Evolutionary conservation across 768 basidiomycete genomes (phyloP).

Genomic region (Tephrocybe sp.): DNA sequence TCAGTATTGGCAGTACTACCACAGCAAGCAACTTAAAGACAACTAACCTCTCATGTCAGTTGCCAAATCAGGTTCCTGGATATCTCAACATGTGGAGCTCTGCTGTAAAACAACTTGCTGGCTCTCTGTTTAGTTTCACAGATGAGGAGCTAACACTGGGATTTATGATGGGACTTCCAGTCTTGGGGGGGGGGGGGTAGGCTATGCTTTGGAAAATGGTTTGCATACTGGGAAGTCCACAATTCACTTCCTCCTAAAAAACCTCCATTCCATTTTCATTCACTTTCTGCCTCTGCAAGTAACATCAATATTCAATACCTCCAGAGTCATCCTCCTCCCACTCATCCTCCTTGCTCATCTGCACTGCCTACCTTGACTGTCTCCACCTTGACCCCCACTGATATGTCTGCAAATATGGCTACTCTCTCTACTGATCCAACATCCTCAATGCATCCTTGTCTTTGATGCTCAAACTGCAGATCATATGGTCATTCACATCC

Average conservation of each 20-base stretch:
- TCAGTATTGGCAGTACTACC: constrained; percentile 1
- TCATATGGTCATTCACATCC: neutral
- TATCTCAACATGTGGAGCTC: neutral
- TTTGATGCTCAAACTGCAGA: neutral
- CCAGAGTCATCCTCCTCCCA: too few species aligned
- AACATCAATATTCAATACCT: neutral
- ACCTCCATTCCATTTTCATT: neutral
- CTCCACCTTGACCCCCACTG: neutral
- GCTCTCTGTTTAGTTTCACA: neutral
- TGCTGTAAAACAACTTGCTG: neutral
- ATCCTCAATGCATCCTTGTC: neutral
- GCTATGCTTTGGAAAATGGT: neutral
- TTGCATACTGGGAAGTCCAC: neutral
- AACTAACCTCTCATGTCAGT: too few species aligned
- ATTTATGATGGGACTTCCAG: constrained; percentile 1
- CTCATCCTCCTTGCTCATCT: too few species aligned
- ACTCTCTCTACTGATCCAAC: neutral
- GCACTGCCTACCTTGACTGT: neutral
- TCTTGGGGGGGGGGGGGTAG: neutral
- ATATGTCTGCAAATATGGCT: too few species aligned
- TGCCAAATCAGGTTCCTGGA: neutral
- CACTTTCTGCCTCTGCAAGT: neutral
- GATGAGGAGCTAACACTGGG: neutral
- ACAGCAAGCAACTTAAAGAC: neutral
- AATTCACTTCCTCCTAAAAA: neutral